Percentiles rank a stretch among this genome's conserved stretches.
Evolutionary conservation across 2,329 filamentous ascomycete species (phyloP).

Genomic region (Fusarium nodosum): DNA sequence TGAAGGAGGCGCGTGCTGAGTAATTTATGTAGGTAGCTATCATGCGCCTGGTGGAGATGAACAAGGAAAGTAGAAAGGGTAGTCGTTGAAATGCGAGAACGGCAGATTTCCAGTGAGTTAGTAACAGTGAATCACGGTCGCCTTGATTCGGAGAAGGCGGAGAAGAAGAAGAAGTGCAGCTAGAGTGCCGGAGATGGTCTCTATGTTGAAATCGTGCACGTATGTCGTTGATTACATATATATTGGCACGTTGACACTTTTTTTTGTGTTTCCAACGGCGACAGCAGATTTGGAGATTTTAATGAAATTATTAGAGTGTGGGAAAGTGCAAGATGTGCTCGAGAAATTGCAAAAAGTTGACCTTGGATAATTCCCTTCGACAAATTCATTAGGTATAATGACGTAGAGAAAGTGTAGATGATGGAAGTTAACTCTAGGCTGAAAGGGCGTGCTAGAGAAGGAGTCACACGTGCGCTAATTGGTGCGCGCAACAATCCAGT

Average conservation of each 20-base stretch:
- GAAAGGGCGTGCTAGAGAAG: slow-evolving; percentile 9
- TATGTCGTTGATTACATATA: slow-evolving; percentile 22
- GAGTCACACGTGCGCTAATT: slow-evolving; percentile 27
- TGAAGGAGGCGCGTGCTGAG: not conserved
- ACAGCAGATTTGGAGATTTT: not conserved
- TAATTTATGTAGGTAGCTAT: not conserved
- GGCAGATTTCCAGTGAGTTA: not conserved
- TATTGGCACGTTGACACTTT: slow-evolving; percentile 10
- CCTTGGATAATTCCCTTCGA: not conserved
- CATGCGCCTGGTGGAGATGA: not conserved
- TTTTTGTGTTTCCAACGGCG: not conserved
- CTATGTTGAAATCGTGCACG: slow-evolving; percentile 15
- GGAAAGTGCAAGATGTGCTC: not conserved
- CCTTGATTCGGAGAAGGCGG: not conserved
- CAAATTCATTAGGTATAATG: slow-evolving; percentile 24
- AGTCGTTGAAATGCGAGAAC: not conserved
- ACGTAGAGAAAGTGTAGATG: slow-evolving; percentile 36
- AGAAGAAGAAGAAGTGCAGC: not conserved
- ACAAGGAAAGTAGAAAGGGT: not conserved
- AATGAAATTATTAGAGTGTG: not conserved
- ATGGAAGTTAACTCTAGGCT: slow-evolving; percentile 14
- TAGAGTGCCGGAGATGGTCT: not conserved
- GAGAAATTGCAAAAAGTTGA: slow-evolving; percentile 5
- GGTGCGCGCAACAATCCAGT: slow-evolving; percentile 34
- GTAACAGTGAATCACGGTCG: slow-evolving; percentile 1